These are phyloP conservation scores for Allium cepa DNA, from an alignment of 106 monocot genomes.

Conservation along the genomic window DNA sequence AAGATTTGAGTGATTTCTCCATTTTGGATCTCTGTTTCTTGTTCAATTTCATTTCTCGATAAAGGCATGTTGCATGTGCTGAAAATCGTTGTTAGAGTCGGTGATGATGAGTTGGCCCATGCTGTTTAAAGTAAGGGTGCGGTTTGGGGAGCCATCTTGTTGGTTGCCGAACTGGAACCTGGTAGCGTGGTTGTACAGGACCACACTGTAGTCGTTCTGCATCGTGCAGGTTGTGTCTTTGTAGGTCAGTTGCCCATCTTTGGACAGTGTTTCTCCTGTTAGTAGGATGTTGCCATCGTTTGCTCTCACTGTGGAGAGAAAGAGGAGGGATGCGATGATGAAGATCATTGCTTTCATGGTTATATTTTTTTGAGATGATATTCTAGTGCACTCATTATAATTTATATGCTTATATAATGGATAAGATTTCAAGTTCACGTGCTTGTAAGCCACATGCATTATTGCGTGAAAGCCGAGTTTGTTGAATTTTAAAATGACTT, in stretches of 20 bases:
- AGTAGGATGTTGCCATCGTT: constrained; percentile 19
- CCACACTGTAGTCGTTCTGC: constrained; percentile 28
- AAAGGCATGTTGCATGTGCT: background rate
- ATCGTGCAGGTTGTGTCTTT: constrained; percentile 5
- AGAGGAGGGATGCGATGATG: background rate
- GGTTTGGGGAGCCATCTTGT: constrained; percentile 5
- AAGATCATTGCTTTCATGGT: background rate
- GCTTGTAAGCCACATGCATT: too few species aligned
- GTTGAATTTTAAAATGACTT: too few species aligned
- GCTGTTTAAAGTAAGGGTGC: constrained; percentile 19
- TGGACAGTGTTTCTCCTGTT: constrained; percentile 18
- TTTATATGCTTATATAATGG: too few species aligned
- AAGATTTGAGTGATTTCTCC: too few species aligned
- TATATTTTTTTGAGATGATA: too few species aligned
- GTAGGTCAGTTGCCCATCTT: constrained; percentile 14
- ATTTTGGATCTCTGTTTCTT: too few species aligned
- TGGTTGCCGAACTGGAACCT: constrained; percentile 11
- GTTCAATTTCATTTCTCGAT: too few species aligned
- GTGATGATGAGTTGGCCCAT: constrained; percentile 10
- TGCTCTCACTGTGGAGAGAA: background rate
- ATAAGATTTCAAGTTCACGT: too few species aligned
- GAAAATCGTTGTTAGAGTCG: background rate
- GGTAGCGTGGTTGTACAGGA: constrained; percentile 13
- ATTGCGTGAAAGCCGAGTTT: too few species aligned
- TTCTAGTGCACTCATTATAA: too few species aligned